Percentiles rank a stretch among this genome's conserved stretches.
Evolutionary conservation across 768 basidiomycete genomes (phyloP).

Genomic region (Rhizopogon vinicolor): DNA sequence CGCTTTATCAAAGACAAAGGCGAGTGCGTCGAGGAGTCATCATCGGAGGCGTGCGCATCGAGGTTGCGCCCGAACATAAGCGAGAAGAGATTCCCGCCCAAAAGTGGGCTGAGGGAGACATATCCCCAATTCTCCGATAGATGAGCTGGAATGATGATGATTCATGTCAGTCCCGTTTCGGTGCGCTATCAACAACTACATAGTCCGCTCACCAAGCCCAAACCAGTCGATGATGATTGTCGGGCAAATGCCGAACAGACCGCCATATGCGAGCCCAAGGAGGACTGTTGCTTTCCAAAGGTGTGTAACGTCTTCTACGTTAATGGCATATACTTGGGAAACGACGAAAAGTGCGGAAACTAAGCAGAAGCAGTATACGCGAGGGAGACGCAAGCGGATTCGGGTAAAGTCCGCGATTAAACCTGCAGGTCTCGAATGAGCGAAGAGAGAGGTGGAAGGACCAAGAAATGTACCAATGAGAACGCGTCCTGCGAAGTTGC

Average conservation of each 20-base stretch:
- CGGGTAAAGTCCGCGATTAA: constrained; percentile 64
- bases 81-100: constrained; percentile 83
- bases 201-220: constrained; percentile 59
- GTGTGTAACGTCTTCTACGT: constrained; percentile 48
- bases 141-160: constrained; percentile 38
- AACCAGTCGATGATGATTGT: constrained; percentile 88
- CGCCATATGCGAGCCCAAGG: constrained; percentile 56
- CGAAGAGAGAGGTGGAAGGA: neutral
- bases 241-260: constrained; percentile 67
- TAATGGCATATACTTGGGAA: constrained; percentile 61
- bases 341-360: constrained; percentile 65
- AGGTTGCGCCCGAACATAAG: constrained; percentile 77
- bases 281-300: constrained; percentile 53
- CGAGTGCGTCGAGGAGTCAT: neutral
- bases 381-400: constrained; percentile 51
- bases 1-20: neutral
- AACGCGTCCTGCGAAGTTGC: constrained; percentile 78
- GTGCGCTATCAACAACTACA: neutral
- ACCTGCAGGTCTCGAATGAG: constrained; percentile 33
- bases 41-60: constrained; percentile 54
- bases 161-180: neutral
- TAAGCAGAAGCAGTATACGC: constrained; percentile 65
- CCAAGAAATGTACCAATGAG: constrained; percentile 48
- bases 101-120: constrained; percentile 65
- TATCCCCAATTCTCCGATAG: constrained; percentile 89